Base-by-base conservation (phyloP, 176 grass and related monocot species). In the Thinopyrum elongatum region DNA sequence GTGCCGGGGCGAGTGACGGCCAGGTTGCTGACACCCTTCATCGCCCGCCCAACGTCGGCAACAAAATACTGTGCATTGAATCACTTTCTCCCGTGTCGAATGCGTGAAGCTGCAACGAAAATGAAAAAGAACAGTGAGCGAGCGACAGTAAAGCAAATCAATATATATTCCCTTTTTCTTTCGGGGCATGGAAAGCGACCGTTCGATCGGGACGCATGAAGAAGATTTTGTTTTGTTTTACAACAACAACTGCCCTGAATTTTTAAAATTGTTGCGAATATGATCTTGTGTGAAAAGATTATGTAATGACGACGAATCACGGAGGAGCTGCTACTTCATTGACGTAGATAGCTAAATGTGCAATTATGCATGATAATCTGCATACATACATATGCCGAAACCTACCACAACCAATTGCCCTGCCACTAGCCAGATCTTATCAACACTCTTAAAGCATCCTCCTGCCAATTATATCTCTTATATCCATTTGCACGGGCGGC, bases 401-500 rank as follows among this genome's bases (percentile, higher is more conserved):
- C 80, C 80, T 55, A 86, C 57, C 53, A 23, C 9, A 78, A 86
- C 57, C 72, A 53, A 38, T 77, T 90, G 47, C 78, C 1, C 19
- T 7, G 49, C 64, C 79, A 78, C 84, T 78, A 78, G 63, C 88
- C 79, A 29, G 39, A 82, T 64, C 72, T 86, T 83, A 90, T 86
- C 72, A 30, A 3, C 82, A 33, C 53, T 25, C 23, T 1, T 31
- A 70, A 82, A 90, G 78, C 28, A n/a, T n/a, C n/a, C n/a, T n/a
- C n/a, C n/a, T n/a, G n/a, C n/a, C n/a, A n/a, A n/a, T n/a, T n/a
- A n/a, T n/a, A n/a, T n/a, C n/a, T n/a, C n/a, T n/a, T n/a, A n/a
- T 74, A 81, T 71, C 78, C 83, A 70, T 70, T 65, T 11, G 72
- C 26, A 29, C 15, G 2, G 36, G 76, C 35, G 61, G 14, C 66